phyloP scores from a whole-genome alignment of 805 yeast species.

The Aciculoconidium aculeatum region DNA sequence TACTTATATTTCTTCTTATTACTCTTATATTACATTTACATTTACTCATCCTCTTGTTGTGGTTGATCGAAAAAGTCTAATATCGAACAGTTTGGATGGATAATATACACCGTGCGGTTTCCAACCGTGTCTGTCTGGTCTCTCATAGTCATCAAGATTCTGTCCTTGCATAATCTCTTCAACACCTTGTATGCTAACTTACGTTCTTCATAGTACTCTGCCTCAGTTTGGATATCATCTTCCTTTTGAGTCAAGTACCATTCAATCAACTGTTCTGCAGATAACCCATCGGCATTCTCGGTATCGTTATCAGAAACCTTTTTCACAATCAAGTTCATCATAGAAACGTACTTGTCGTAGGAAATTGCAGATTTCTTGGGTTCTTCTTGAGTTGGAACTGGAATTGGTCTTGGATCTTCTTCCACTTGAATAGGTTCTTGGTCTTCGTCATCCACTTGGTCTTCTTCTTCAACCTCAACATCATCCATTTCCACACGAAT shows the following conservation, averaged over 20 bases:
- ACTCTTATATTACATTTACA: too few relatives aligned
- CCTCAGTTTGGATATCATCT: slow-evolving; percentile 61
- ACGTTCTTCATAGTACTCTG: slow-evolving; percentile 64
- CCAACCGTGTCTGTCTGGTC: slow-evolving; percentile 25
- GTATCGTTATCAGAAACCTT: slow-evolving; percentile 51
- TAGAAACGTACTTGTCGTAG: slow-evolving; percentile 79
- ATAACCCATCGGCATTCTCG: slow-evolving; percentile 52
- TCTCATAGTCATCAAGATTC: slow-evolving; percentile 60
- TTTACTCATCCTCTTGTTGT: too few relatives aligned
- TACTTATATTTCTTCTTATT: too few relatives aligned
- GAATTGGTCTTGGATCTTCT: slow-evolving; percentile 3
- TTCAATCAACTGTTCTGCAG: slow-evolving; percentile 64
- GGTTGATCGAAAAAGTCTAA: slow-evolving; percentile 54
- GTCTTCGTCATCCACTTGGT: slow-evolving; percentile 10
- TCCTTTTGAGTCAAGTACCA: slow-evolving; percentile 78
- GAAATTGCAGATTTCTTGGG: slow-evolving; percentile 46
- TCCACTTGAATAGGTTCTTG: slow-evolving; percentile 13
- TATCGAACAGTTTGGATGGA: slow-evolving; percentile 81
- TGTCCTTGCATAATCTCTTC: slow-evolving; percentile 76
- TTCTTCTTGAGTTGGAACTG: slow-evolving; percentile 6
- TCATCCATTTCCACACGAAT: slow-evolving; percentile 94
- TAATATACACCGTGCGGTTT: slow-evolving; percentile 32
- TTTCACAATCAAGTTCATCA: slow-evolving; percentile 75
- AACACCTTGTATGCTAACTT: slow-evolving; percentile 73
- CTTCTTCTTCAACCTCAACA: slow-evolving; percentile 65